A percentile compares a stretch with the other conserved stretches of the same genome.
These are phyloP conservation scores for Aspergillus sp. DNA, from an alignment of 2,329 filamentous ascomycete genomes.

Conservation along the genomic window DNA sequence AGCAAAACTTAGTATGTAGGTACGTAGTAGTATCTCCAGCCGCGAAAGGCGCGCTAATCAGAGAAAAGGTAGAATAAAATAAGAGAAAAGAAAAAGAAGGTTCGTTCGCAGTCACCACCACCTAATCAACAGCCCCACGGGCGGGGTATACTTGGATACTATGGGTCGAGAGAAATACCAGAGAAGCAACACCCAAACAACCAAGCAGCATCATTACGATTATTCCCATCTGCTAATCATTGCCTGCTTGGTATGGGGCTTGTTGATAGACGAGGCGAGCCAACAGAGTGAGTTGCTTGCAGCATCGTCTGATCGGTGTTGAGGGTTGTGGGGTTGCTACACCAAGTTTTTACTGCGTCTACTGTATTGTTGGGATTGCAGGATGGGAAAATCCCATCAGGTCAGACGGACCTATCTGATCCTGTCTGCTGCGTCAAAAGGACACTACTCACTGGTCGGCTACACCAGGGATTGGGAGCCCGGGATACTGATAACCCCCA, in stretches of 20 bases:
- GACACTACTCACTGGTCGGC: neutral
- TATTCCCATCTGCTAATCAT: neutral
- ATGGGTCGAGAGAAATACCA: neutral
- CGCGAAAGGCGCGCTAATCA: constrained; percentile 7
- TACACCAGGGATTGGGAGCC: neutral
- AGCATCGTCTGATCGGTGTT: neutral
- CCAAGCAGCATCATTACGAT: too few relatives aligned
- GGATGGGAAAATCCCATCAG: neutral
- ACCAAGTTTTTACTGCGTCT: too few relatives aligned
- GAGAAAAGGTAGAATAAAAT: neutral
- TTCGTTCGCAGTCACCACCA: neutral
- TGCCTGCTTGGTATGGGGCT: neutral
- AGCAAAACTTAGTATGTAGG: neutral
- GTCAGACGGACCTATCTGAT: neutral
- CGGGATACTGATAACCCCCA: neutral
- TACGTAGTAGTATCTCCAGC: neutral
- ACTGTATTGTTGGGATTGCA: neutral
- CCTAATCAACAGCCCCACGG: neutral
- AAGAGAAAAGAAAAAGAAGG: neutral
- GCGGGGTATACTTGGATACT: neutral
- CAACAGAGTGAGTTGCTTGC: neutral
- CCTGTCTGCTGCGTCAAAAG: too few relatives aligned
- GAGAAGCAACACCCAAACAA: too few relatives aligned
- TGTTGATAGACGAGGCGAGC: neutral
- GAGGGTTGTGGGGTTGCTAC: neutral